Percentiles rank a stretch among this genome's conserved stretches.
Evolutionary conservation across 352 stramenopile species (phyloP).

Genomic region (Phytophthora kernoviae): DNA sequence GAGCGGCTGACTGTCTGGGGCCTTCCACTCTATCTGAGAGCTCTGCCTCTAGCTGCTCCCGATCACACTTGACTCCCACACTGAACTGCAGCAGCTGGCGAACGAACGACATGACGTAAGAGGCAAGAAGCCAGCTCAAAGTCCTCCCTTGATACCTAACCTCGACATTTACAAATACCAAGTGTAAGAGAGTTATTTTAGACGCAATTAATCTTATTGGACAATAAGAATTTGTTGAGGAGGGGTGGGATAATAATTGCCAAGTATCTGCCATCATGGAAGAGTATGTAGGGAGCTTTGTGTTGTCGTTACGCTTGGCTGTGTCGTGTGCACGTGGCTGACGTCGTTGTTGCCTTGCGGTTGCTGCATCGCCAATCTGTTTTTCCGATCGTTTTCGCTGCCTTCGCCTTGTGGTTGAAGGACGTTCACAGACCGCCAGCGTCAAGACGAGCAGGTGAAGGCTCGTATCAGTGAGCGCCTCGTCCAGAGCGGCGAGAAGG

Average conservation of each 20-base stretch:
- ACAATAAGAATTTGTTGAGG: too few species aligned
- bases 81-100: neutral
- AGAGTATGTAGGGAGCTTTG: neutral
- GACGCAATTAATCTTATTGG: too few species aligned
- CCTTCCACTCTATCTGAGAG: neutral
- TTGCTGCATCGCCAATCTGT: conserved; percentile 13
- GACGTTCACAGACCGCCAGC: conserved; percentile 51
- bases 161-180: neutral
- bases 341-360: conserved; percentile 5
- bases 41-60: neutral
- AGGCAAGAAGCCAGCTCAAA: too few species aligned
- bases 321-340: too few species aligned
- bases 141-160: neutral
- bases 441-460: conserved; percentile 77
- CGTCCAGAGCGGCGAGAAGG: conserved; percentile 90
- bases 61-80: neutral
- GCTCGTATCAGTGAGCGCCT: conserved; percentile 87
- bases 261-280: neutral
- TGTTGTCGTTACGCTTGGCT: neutral
- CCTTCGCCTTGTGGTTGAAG: conserved; percentile 28
- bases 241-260: too few species aligned
- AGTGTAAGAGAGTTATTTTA: too few species aligned
- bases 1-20: conserved; percentile 9
- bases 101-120: neutral
- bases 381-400: neutral